Evolutionary conservation across 1,139 yeast genomes (phyloP).

Genomic region (Entelexis paramagnoliae): DNA sequence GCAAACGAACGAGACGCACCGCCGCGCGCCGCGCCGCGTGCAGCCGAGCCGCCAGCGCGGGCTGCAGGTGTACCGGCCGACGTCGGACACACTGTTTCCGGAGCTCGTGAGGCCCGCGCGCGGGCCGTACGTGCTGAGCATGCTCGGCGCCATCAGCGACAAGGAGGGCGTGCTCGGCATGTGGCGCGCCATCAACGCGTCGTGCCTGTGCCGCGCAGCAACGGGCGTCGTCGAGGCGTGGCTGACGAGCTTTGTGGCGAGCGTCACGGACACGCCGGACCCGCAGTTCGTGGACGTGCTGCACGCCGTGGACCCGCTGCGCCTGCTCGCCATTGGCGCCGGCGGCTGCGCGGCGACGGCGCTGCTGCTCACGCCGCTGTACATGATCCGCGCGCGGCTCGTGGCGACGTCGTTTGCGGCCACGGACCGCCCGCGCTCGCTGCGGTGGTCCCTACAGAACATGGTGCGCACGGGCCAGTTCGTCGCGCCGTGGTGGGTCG

Average conservation of each 20-base stretch:
- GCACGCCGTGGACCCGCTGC: conserved; percentile 67
- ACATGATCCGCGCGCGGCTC: conserved; percentile 65
- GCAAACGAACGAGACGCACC: conserved; percentile 1
- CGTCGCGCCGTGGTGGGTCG: conserved; percentile 46
- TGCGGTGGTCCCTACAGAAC: conserved; percentile 32
- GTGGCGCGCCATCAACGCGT: conserved; percentile 78
- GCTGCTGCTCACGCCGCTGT: conserved; percentile 69
- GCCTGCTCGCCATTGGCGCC: conserved; percentile 60
- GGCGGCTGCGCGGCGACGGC: conserved; percentile 33
- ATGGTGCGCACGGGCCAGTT: conserved; percentile 34
- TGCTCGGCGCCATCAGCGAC: conserved; percentile 55
- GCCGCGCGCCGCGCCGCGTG: conserved; percentile 2
- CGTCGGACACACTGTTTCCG: conserved; percentile 13
- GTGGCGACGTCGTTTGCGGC: conserved; percentile 46
- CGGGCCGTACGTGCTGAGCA: conserved; percentile 59
- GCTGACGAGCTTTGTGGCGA: conserved; percentile 75
- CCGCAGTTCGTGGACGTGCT: conserved; percentile 77
- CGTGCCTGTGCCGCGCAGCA: conserved; percentile 67
- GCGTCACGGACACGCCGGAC: conserved; percentile 65
- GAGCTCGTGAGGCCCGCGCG: conserved; percentile 41
- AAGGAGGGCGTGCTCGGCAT: conserved; percentile 78
- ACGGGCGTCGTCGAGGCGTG: conserved; percentile 79
- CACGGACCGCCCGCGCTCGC: conserved; percentile 32
- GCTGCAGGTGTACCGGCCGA: conserved; percentile 14
- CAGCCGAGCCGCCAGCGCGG: conserved; percentile 15